Evolutionary conservation across 2,329 filamentous ascomycete species (phyloP), one percentile per base, ranked within the genome.

Genomic region (Colletotrichum simmondsii): DNA sequence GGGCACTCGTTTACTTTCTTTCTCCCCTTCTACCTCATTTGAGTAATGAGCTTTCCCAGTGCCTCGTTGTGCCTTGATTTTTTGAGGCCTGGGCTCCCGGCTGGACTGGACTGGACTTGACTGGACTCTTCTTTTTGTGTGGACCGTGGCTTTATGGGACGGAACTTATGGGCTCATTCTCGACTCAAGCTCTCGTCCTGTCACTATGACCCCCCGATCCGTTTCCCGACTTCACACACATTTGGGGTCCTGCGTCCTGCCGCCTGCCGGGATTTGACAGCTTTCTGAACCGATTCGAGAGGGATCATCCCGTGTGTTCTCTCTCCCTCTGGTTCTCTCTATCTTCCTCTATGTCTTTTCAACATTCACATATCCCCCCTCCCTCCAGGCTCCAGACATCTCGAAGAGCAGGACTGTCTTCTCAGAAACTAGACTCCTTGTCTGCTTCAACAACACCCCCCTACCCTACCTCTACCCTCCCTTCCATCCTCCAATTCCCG

Each of bases 281-380:
- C 26, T 5, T 28, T 64, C 19, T 64, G 46, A 30, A 37, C 46
- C 30, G 61, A 8, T n/a, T 24, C 30, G 10, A 37, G 52, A 65
- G 65, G 53, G 68, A 64, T 66, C 58, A 69, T 73, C 66, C 62
- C 42, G 42, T 10, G 16, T 49, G 37, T n/a, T 49, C 5, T 19
- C 16, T 49, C 42, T 49, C 1, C 42, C 7, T n/a, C 5, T 49
- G 42, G 42, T 19, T 49, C 16, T 49, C 8, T 11, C 37, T 68
- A 65, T 74, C 56, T 69, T 69, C 42, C 57, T 54, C 54, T 22
- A 19, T 42, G 59, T 64, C 61, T 58, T 58, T 26, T 54, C 56
- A 49, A 28, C 11, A 37, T 62, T 16, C 42, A 24, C 24, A n/a
- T 22, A 42, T 30, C 1, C 8, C 37, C 35, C 16, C 59, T 35